Conservation (phyloP, 306 rosid species). For the Comarum palustre region DNA sequence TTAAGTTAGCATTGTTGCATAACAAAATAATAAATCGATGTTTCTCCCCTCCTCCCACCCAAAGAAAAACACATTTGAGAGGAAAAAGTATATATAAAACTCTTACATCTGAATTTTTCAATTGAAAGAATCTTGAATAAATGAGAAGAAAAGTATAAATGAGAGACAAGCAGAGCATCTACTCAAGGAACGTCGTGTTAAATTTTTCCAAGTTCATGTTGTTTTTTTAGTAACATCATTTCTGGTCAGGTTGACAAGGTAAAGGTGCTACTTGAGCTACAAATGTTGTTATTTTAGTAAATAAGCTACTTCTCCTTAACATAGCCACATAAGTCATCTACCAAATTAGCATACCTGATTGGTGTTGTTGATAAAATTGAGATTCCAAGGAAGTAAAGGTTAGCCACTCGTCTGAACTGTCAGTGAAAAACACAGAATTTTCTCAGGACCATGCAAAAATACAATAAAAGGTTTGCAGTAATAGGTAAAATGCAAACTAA, state of each 20-base stretch:
- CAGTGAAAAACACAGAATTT: constrained; percentile 42
- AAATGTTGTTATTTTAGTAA: constrained; percentile 1
- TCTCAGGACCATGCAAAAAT: constrained; percentile 35
- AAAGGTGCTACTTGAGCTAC: neutral
- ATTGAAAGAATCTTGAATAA: neutral
- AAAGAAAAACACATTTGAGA: neutral
- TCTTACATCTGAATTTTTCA: neutral
- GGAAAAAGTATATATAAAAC: neutral
- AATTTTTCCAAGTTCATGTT: neutral
- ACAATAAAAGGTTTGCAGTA: constrained; percentile 25
- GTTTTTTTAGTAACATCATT: neutral
- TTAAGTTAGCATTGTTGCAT: neutral
- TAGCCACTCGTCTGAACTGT: constrained; percentile 99
- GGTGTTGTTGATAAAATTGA: constrained; percentile 91
- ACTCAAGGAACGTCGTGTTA: neutral
- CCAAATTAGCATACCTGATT: constrained; percentile 55
- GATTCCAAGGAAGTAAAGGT: constrained; percentile 89
- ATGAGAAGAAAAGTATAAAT: neutral
- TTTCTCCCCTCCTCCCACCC: neutral
- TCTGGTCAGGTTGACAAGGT: neutral
- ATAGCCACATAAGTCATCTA: constrained; percentile 15
- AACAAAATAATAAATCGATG: neutral
- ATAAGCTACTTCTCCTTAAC: constrained; percentile 11
- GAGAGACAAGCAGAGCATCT: neutral
- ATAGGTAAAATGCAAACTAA: constrained; percentile 7